Conservation (phyloP, 106 monocot genomes). For the Dioscorea dumetorum region DNA sequence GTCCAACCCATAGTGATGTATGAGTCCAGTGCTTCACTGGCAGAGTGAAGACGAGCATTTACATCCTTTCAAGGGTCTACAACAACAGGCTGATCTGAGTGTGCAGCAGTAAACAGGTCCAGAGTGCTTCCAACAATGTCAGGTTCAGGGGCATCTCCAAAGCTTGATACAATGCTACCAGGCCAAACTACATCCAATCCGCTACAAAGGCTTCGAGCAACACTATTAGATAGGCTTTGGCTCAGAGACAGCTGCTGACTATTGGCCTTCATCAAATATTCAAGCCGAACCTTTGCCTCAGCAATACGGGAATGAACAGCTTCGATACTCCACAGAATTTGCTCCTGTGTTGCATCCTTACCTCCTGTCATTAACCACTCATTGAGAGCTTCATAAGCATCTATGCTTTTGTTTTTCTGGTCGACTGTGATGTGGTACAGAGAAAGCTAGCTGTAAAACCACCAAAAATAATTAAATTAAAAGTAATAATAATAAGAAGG, state of each 20-base stretch:
- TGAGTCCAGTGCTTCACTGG: too few species aligned
- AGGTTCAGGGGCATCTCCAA: conserved; percentile 61
- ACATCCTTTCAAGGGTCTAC: too few species aligned
- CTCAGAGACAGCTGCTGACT: conserved; percentile 11
- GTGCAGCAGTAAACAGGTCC: conserved; percentile 26
- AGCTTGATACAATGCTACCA: conserved; percentile 80
- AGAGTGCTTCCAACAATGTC: conserved; percentile 56
- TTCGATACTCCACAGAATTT: conserved; percentile 64
- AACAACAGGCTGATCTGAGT: conserved; percentile 12
- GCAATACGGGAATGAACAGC: conserved; percentile 45
- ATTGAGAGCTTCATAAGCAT: conserved; percentile 22
- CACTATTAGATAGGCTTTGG: conserved; percentile 13
- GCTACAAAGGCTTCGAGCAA: conserved; percentile 44
- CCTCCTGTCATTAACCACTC: conserved; percentile 41
- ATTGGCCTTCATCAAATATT: conserved; percentile 28
- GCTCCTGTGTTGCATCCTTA: conserved; percentile 43
- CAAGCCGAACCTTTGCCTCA: conserved; percentile 42
- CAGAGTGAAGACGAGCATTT: too few species aligned
- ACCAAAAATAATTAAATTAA: too few species aligned
- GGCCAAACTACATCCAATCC: conserved; percentile 49
- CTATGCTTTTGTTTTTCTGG: conserved; percentile 20
- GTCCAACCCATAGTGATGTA: too few species aligned
- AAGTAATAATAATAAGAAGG: too few species aligned
- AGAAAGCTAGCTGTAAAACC: too few species aligned
- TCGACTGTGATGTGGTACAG: conserved; percentile 2